Conservation (phyloP, 768 basidiomycete genomes). For the Suillus plorans region DNA sequence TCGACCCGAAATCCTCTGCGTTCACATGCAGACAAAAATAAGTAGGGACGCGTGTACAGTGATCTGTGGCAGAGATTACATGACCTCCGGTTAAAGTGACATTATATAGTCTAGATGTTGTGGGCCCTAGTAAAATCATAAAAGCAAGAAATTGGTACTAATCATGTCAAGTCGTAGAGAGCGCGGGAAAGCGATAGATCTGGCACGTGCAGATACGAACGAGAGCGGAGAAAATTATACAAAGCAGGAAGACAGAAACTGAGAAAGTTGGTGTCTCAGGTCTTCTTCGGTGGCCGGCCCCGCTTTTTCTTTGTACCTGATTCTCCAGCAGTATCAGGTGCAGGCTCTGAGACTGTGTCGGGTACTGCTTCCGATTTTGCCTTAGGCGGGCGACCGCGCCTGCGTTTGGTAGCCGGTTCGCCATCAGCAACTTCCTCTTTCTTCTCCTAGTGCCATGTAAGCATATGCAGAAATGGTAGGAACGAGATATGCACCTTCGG, state of each 20-base stretch:
- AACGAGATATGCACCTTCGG: constrained; percentile 42
- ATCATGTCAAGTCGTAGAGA: constrained; percentile 32
- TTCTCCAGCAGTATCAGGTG: constrained; percentile 42
- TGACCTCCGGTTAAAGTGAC: constrained; percentile 20
- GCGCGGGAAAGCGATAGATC: constrained; percentile 27
- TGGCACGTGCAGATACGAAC: background rate
- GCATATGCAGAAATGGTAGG: constrained; percentile 10
- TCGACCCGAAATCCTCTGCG: constrained; percentile 16
- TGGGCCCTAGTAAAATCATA: constrained; percentile 34
- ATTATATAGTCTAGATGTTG: constrained; percentile 37
- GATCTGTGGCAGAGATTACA: constrained; percentile 11
- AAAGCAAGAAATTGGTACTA: constrained; percentile 33
- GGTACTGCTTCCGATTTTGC: constrained; percentile 48
- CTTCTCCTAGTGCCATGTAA: constrained; percentile 31
- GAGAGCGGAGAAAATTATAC: constrained; percentile 25
- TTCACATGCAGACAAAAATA: constrained; percentile 37
- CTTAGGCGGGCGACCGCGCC: constrained; percentile 77
- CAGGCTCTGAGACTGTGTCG: constrained; percentile 27
- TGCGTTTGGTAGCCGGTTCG: constrained; percentile 59
- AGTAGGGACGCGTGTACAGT: constrained; percentile 19
- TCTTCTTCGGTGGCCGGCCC: constrained; percentile 62
- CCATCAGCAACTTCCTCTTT: constrained; percentile 48
- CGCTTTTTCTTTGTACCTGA: constrained; percentile 64
- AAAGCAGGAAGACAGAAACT: constrained; percentile 26
- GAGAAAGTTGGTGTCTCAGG: constrained; percentile 17